These are phyloP conservation scores for Pleurotus ostreatus DNA, from an alignment of 768 basidiomycete species.

Conservation along the genomic window DNA sequence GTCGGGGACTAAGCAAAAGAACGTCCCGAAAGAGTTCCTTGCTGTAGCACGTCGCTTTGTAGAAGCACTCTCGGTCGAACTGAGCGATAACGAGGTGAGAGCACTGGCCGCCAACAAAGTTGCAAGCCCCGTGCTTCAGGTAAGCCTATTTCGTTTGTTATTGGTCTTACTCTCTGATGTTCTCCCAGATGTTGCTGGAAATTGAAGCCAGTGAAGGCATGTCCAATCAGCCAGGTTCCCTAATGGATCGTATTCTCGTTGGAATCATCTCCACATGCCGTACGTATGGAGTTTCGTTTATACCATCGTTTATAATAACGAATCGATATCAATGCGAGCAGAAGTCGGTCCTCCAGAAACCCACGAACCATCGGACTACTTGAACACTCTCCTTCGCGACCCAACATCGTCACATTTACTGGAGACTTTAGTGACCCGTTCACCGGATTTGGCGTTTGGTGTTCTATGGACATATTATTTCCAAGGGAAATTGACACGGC, in stretches of 20 bases:
- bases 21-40: slow-evolving; percentile 45
- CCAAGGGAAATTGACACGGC: slow-evolving; percentile 59
- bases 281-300: slow-evolving; percentile 29
- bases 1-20: slow-evolving; percentile 20
- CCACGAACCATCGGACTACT: slow-evolving; percentile 65
- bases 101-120: slow-evolving; percentile 73
- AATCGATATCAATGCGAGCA: too few relatives aligned
- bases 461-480: slow-evolving; percentile 80
- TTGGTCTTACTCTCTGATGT: not conserved
- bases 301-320: not conserved
- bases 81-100: slow-evolving; percentile 70
- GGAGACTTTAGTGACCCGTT: slow-evolving; percentile 70
- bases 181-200: slow-evolving; percentile 69
- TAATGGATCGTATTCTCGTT: slow-evolving; percentile 78
- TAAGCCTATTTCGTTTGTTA: slow-evolving; percentile 23
- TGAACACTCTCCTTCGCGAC: slow-evolving; percentile 79
- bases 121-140: slow-evolving; percentile 75
- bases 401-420: slow-evolving; percentile 86
- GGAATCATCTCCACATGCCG: slow-evolving; percentile 68
- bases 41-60: slow-evolving; percentile 43
- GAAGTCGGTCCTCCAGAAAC: slow-evolving; percentile 34
- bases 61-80: slow-evolving; percentile 42
- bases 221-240: slow-evolving; percentile 56
- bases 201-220: slow-evolving; percentile 69
- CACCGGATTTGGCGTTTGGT: slow-evolving; percentile 58